phyloP scores from a whole-genome alignment of 305 asterid species.

The Withania somnifera region DNA sequence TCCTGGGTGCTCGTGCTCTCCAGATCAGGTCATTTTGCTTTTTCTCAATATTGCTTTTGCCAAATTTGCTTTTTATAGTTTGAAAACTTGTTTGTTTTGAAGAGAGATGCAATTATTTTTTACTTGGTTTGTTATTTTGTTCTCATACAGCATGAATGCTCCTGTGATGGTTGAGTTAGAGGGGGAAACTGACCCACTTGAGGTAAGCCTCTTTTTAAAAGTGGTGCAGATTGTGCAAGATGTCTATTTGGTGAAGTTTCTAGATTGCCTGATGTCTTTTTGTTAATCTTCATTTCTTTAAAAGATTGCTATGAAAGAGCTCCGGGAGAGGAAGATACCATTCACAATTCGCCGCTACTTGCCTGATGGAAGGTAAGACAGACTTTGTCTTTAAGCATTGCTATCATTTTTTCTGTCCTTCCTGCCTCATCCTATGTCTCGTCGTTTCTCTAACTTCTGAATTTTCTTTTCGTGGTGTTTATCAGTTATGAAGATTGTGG shows the following conservation, averaged over 20 bases:
- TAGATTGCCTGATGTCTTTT: not conserved
- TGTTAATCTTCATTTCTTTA: conserved; percentile 11
- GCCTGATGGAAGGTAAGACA: conserved; percentile 73
- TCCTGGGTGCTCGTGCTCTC: conserved; percentile 71
- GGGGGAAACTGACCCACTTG: conserved; percentile 39
- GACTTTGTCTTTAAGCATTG: not conserved
- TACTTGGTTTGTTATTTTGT: not conserved
- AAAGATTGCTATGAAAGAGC: conserved; percentile 88
- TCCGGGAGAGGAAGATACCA: conserved; percentile 67
- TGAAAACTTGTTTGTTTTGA: not conserved
- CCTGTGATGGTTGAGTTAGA: conserved; percentile 73
- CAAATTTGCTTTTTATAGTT: not conserved
- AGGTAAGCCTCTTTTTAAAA: conserved; percentile 18
- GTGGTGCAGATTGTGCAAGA: not conserved
- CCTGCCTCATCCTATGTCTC: not conserved
- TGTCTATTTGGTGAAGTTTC: not conserved
- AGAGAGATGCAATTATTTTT: not conserved
- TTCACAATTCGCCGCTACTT: conserved; percentile 79
- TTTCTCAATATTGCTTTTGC: not conserved
- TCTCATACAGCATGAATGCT: conserved; percentile 47
- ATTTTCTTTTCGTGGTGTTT: not conserved
- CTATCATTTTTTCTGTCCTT: not conserved
- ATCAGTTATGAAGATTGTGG: conserved; percentile 92
- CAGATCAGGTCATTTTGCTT: conserved; percentile 44
- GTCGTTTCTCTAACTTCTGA: not conserved